Evolutionary conservation across 1,284 basidiomycete genomes (phyloP), one percentile per base, ranked within the genome.

Genomic region (Tilletia caries): DNA sequence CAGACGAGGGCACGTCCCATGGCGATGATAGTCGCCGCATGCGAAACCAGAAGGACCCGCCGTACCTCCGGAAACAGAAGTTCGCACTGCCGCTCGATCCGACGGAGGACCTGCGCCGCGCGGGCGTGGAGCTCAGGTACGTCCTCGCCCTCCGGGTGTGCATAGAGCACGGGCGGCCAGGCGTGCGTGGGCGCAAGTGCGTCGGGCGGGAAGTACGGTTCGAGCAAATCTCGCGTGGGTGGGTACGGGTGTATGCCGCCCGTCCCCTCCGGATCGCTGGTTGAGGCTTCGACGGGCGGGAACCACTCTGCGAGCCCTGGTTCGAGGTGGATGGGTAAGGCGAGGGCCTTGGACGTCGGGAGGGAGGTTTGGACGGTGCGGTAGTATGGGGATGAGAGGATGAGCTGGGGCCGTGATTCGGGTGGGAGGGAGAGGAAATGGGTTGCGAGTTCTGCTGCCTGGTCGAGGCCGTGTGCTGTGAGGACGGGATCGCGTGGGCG

Each of bases 261-360:
- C 8, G 58, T 62, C 12, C 32, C 58, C 32, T 37, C 32, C 10
- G 58, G 32, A 23, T 62, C 32, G 58, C 8, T 89, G 10, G 87
- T 87, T 0, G 88, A 44, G 1, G 65, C 87, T 6, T 81, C 84
- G 27, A 88, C 91, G 33, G 90, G 91, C 1, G 90, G 91, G 82
- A 91, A 93, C 92, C 92, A 93, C 83, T 93, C 92, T 3, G 88
- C 87, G 12, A 93, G 80, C 89, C 91, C 91, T 73, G 92, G 91
- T 89, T 87, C 86, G 3, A 91, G 87, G 71, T 88, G 89, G 64
- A 94, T 87, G 0, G 91, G 90, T 2, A 92, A 69, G 1, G 85
- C 85, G 15, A 93, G 85, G 0, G 87, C 86, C 65, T 86, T 83
- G 8, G 91, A 87, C 1, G 86, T 85, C 0, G 92, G 92, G 41